phyloP scores from a whole-genome alignment of 345 rosid species.

The Hypericum androsaemum region DNA sequence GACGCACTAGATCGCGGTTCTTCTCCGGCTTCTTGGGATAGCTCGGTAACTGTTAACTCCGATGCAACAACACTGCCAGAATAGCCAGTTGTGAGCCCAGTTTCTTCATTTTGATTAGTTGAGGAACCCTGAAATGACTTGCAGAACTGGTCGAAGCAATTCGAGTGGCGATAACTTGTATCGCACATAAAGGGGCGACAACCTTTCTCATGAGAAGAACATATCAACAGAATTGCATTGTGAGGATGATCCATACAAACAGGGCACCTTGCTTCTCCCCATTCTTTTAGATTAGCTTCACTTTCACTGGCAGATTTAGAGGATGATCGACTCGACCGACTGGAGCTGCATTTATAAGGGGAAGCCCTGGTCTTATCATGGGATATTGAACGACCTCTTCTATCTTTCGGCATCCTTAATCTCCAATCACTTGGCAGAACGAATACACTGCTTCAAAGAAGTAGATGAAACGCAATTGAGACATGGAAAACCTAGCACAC shows the following conservation, averaged over 20 bases:
- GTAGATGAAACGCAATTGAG: too few relatives aligned
- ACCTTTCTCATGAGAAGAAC: constrained; percentile 86
- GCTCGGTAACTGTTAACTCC: constrained; percentile 23
- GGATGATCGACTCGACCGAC: constrained; percentile 27
- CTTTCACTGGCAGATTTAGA: constrained; percentile 36
- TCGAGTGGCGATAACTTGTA: constrained; percentile 93
- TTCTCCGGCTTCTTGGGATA: constrained; percentile 34
- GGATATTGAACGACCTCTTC: constrained; percentile 66
- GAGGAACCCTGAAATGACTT: constrained; percentile 46
- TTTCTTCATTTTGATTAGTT: constrained; percentile 28
- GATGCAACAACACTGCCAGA: constrained; percentile 14
- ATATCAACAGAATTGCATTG: constrained; percentile 82
- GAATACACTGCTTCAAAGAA: too few relatives aligned
- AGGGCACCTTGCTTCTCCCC: constrained; percentile 95
- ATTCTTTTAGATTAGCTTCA: constrained; percentile 61
- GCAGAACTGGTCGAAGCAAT: constrained; percentile 85
- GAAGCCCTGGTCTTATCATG: constrained; percentile 51
- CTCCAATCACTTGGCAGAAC: background rate
- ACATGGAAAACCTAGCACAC: too few relatives aligned
- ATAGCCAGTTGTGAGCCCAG: constrained; percentile 12
- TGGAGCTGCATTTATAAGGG: constrained; percentile 53
- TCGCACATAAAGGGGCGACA: constrained; percentile 97
- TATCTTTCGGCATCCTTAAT: constrained; percentile 74
- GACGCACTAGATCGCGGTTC: constrained; percentile 13
- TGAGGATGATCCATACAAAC: constrained; percentile 99